phyloP scores from a whole-genome alignment of 768 basidiomycete species.

The Nidularia sp. region DNA sequence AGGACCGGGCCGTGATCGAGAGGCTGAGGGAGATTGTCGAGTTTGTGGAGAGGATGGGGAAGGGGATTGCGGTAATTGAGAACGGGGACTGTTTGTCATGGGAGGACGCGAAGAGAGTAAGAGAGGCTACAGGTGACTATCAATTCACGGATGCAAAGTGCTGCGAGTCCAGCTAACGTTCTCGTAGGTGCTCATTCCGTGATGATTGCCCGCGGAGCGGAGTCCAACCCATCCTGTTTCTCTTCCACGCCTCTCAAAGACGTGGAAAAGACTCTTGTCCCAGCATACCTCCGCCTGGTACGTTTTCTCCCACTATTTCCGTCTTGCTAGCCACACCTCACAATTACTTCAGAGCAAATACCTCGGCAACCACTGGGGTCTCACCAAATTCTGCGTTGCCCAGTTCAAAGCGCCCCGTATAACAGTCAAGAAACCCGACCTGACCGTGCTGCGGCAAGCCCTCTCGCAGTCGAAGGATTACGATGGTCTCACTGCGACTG shows the following conservation, averaged over 20 bases:
- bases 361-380: conserved; percentile 73
- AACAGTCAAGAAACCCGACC: conserved; percentile 53
- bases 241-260: conserved; percentile 62
- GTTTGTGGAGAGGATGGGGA: conserved; percentile 70
- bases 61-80: conserved; percentile 83
- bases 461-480: conserved; percentile 62
- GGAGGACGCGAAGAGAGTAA: conserved; percentile 74
- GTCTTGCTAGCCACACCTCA: neutral
- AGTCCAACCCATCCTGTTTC: conserved; percentile 90
- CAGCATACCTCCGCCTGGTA: conserved; percentile 74
- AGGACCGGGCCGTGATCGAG: conserved; percentile 73
- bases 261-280: conserved; percentile 64
- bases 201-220: conserved; percentile 96
- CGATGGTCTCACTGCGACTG: conserved; percentile 45
- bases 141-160: conserved; percentile 8
- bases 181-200: conserved; percentile 74
- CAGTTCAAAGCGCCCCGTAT: conserved; percentile 74
- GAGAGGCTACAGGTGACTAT: conserved; percentile 61
- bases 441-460: conserved; percentile 47
- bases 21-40: conserved; percentile 83
- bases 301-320: conserved; percentile 5
- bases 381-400: conserved; percentile 83
- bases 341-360: conserved; percentile 54
- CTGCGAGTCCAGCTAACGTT: neutral
- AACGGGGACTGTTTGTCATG: conserved; percentile 89